Conservation (phyloP, 352 stramenopile genomes). For the Globisporangium heterothallicum region DNA sequence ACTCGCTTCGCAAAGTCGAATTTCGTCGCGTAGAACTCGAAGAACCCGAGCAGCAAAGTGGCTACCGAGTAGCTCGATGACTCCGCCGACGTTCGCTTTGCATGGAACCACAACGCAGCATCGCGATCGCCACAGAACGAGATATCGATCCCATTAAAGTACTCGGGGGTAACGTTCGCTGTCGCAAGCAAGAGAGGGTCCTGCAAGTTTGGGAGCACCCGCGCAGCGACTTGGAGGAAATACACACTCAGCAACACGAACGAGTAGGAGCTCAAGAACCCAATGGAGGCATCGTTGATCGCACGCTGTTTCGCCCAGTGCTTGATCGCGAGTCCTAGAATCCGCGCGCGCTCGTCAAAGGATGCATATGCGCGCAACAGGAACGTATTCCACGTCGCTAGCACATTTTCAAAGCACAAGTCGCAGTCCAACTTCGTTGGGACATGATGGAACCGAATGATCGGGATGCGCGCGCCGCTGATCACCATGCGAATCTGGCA, state of each 20-base stretch:
- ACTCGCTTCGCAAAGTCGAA: conserved; percentile 96
- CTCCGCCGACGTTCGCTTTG: background rate
- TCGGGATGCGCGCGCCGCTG: conserved; percentile 63
- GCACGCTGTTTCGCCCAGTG: conserved; percentile 95
- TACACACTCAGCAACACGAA: conserved; percentile 97
- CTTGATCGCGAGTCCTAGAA: conserved; percentile 95
- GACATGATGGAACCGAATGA: conserved; percentile 70
- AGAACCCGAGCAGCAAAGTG: conserved; percentile 93
- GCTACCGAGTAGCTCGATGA: conserved; percentile 27
- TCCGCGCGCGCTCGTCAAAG: conserved; percentile 71
- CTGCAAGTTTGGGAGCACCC: conserved; percentile 95
- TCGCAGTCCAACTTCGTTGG: conserved; percentile 65
- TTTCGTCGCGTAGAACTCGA: conserved; percentile 94
- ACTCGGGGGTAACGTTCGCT: conserved; percentile 24
- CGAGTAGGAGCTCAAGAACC: conserved; percentile 97
- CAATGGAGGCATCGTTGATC: conserved; percentile 94
- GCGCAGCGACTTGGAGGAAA: conserved; percentile 87
- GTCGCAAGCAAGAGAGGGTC: conserved; percentile 41
- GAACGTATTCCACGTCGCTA: conserved; percentile 75
- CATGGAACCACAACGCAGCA: conserved; percentile 38
- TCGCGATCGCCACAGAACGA: conserved; percentile 56
- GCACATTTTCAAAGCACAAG: conserved; percentile 80
- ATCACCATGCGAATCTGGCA: conserved; percentile 68
- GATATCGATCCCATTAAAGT: conserved; percentile 61
- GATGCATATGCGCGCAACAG: conserved; percentile 73